Evolutionary conservation across 306 rosid species (phyloP).

Genomic region (Carpinus fangiana): DNA sequence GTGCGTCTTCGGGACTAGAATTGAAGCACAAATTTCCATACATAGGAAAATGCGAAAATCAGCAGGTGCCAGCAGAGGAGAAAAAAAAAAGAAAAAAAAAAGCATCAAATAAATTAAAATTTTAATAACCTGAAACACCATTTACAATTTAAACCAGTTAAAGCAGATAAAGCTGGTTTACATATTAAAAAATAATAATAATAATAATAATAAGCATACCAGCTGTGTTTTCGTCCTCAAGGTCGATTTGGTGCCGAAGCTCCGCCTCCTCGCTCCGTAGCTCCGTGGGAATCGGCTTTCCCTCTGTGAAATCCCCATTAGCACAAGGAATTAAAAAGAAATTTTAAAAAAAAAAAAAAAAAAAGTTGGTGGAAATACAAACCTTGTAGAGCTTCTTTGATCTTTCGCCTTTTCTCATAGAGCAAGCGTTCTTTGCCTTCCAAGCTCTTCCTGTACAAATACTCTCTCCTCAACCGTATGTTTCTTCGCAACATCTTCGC

Average conservation of each 20-base stretch:
- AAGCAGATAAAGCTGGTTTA: no score
- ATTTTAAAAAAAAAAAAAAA: no score
- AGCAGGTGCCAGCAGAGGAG: background rate
- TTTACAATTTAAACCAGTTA: no score
- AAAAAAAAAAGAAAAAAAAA: background rate
- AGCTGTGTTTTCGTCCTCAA: slow-evolving; percentile 76
- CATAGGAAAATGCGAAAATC: background rate
- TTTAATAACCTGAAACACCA: no score
- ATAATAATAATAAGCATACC: slow-evolving; percentile 38
- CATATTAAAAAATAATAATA: no score
- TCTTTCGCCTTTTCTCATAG: slow-evolving; percentile 89
- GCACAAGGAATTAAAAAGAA: background rate
- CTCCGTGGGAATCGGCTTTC: slow-evolving; percentile 89
- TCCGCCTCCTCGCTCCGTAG: slow-evolving; percentile 86
- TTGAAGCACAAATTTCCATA: slow-evolving; percentile 2
- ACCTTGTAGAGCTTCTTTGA: slow-evolving; percentile 80
- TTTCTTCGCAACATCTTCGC: slow-evolving; percentile 64
- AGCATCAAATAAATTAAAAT: no score
- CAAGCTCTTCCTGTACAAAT: slow-evolving; percentile 75
- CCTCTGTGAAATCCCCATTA: slow-evolving; percentile 48
- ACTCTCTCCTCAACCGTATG: slow-evolving; percentile 68
- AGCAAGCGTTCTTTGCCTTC: slow-evolving; percentile 73
- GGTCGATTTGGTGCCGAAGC: slow-evolving; percentile 80
- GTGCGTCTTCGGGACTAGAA: slow-evolving; percentile 69
- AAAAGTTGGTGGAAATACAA: background rate